phyloP scores from a whole-genome alignment of 2,329 filamentous ascomycete genomes.

The Venturia pyrina region DNA sequence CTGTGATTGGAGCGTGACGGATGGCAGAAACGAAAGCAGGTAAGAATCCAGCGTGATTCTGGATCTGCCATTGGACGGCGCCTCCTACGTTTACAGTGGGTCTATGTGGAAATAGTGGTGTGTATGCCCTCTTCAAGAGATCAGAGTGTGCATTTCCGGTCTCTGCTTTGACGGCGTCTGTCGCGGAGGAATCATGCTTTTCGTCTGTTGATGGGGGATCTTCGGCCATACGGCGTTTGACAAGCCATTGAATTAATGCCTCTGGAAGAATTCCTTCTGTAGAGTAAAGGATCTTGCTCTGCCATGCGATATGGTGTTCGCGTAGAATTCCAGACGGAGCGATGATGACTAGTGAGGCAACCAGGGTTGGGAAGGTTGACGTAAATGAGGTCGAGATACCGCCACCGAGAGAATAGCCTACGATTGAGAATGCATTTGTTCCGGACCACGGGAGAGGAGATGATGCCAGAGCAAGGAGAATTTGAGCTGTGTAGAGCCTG shows the following conservation, averaged over 20 bases:
- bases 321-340: constrained; percentile 71
- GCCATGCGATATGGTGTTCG: constrained; percentile 49
- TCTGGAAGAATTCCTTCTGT: constrained; percentile 25
- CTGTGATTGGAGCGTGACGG: constrained; percentile 58
- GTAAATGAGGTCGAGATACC: constrained; percentile 63
- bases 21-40: constrained; percentile 62
- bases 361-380: constrained; percentile 55
- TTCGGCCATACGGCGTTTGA: neutral
- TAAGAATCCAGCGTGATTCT: constrained; percentile 56
- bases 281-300: constrained; percentile 52
- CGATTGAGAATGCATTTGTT: constrained; percentile 50
- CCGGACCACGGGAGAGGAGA: constrained; percentile 61
- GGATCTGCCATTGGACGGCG: constrained; percentile 61
- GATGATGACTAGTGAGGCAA: constrained; percentile 63
- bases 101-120: constrained; percentile 39
- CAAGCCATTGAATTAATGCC: constrained; percentile 5
- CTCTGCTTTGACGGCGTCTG: constrained; percentile 7
- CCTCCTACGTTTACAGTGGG: constrained; percentile 48
- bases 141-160: neutral
- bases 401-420: constrained; percentile 75
- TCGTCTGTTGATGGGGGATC: neutral
- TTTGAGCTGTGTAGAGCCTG: constrained; percentile 63
- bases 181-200: neutral
- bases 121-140: neutral
- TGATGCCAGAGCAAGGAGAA: constrained; percentile 59